phyloP scores from a whole-genome alignment of 495 filamentous ascomycete species.

The Hypoxylon perforatum region DNA sequence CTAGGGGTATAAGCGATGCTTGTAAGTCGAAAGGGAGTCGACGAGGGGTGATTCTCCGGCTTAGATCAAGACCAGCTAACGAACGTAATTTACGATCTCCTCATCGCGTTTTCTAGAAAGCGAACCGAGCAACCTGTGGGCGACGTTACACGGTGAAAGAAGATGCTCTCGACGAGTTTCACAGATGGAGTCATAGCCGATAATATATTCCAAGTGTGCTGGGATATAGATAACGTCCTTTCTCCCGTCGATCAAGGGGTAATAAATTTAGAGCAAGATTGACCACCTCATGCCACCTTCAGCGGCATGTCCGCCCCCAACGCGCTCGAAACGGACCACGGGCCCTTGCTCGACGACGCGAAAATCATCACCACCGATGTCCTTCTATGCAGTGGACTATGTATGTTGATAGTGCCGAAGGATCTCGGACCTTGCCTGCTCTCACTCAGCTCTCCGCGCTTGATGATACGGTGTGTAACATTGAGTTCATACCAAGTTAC shows the following conservation, averaged over 20 bases:
- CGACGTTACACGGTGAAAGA: not conserved
- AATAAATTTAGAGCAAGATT: not conserved
- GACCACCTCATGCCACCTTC: not conserved
- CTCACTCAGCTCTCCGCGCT: not conserved
- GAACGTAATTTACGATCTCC: not conserved
- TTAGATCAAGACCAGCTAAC: not conserved
- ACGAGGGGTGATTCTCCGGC: not conserved
- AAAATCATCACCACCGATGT: not conserved
- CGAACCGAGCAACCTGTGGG: not conserved
- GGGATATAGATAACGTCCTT: not conserved
- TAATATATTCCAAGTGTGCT: not conserved
- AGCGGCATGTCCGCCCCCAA: not conserved
- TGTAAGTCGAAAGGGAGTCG: not conserved
- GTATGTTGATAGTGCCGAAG: not conserved
- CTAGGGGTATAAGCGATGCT: not conserved
- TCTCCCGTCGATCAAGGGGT: not conserved
- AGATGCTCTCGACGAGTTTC: not conserved
- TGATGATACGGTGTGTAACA: slow-evolving; percentile 5
- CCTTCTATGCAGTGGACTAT: not conserved
- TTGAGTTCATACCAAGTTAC: not conserved
- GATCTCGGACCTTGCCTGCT: not conserved
- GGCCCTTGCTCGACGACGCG: not conserved
- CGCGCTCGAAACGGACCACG: not conserved
- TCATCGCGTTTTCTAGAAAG: not conserved
- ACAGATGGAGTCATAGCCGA: not conserved